Base-by-base conservation (phyloP, 148 eudicot genomes). In the Spergularia bocconei region DNA sequence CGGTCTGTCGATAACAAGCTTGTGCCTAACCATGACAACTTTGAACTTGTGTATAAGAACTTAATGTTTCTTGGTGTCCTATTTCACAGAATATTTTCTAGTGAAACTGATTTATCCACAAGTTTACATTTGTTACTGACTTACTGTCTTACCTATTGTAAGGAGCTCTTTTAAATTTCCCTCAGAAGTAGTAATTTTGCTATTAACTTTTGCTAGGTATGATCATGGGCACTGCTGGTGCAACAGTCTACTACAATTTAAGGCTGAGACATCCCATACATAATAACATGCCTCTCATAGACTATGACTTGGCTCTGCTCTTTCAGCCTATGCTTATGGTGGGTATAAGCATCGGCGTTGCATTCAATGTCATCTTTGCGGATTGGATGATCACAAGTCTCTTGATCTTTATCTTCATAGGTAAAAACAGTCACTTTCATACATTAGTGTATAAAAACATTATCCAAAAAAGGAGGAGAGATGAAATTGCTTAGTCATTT, bases 341-440 rank as follows among this genome's bases (percentile, higher is more conserved):
- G 41, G 76, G 76, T 19, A 73, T 73, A 41, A 73, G 76, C 12
- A 53, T 73, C 13, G 76, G 76, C 12, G 76, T 73, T 8, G 68
- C 58, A 15, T 73, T 73, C 56, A 77, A 73, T 38, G 55, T 73
- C n/a, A 47, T 73, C 39, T 73, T 73, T 47, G 76, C 76, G 0
- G 76, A 73, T 13, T 77, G 79, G 78, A 75, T 75, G 78, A 58
- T 75, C 39, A 75, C 72, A 9, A 47, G 21, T 54, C 72, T 76
- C 47, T 58, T 77, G 21, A 77, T 77, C 36, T 36, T 70, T 33
- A 58, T 77, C 7, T 77, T 77, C 48, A 23, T 73, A 47, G 76
- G 76, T 73, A 73, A 44, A 4, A 12, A 5, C 56, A 4, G 47
- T 59, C 38, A 17, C 19, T n/a, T 47, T 13, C 38, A 13, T 14